These are phyloP conservation scores for Pholiota molesta DNA, from an alignment of 768 basidiomycete species.

Conservation along the genomic window DNA sequence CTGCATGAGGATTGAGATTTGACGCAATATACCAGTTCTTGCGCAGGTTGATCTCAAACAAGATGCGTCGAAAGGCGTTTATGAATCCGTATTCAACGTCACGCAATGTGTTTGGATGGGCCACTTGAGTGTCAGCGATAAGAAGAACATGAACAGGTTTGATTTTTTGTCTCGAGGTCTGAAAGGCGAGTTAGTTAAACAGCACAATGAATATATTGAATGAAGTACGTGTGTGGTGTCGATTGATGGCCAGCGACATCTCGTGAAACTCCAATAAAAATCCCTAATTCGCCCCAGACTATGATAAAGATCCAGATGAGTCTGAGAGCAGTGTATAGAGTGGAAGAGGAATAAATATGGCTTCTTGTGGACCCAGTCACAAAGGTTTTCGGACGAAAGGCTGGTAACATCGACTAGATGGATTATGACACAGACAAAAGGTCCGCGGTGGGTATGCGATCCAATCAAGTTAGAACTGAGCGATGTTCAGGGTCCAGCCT, in stretches of 20 bases:
- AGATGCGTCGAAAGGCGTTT: slow-evolving; percentile 40
- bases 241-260: slow-evolving; percentile 63
- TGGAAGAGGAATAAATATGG: not conserved
- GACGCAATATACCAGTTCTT: slow-evolving; percentile 72
- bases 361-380: not conserved
- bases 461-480: not conserved
- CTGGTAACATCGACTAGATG: not conserved
- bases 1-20: slow-evolving; percentile 58
- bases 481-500: not conserved
- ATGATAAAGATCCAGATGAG: slow-evolving; percentile 58
- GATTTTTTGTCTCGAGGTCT: slow-evolving; percentile 10
- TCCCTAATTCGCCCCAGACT: slow-evolving; percentile 67
- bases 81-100: slow-evolving; percentile 43
- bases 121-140: slow-evolving; percentile 70
- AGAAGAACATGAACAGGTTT: slow-evolving; percentile 62
- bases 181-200: slow-evolving; percentile 1
- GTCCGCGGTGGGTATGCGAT: not conserved
- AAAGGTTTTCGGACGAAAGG: not conserved
- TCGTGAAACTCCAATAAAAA: slow-evolving; percentile 58
- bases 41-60: slow-evolving; percentile 62
- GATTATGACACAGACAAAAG: not conserved
- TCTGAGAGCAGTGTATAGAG: slow-evolving; percentile 42
- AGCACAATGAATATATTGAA: slow-evolving; percentile 5
- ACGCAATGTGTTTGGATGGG: slow-evolving; percentile 38
- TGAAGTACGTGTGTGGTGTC: slow-evolving; percentile 26